Evolutionary conservation across 257 asterid genomes (phyloP), one percentile per base, ranked within the genome.

Genomic region (Capsicum pubescens): DNA sequence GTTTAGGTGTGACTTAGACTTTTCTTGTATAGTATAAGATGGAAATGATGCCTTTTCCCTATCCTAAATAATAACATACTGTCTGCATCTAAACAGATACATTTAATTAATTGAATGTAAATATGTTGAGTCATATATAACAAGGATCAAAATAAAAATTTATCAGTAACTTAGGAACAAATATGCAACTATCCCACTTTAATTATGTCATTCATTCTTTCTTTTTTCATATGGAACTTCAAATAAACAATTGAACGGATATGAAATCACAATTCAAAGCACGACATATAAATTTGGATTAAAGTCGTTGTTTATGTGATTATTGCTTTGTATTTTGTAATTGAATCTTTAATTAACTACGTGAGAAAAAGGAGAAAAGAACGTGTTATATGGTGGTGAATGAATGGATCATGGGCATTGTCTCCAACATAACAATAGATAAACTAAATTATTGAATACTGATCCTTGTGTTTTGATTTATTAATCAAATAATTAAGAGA

Each of bases 401-500:
- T 32, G 36, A 77, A 54, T 77, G 63, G 64, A 77, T 77, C 81
- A 77, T 21, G 81, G 81, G 81, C 9, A 77, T 77, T 77, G 64
- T 77, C 64, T 74, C 61, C 81, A 50, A 50, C 14, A 48, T 0
- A 72, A 11, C 32, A 26, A 26, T 1, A 26, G 32, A 26, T 26
- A 26, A 26, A 26, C 32, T 74, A 74, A 74, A 74, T 74, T 21
- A 74, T 50, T 74, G 60, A 50, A 74, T 50, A 74, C 14, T 21
- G 13, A 74, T 50, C 21, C 48, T 5, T 44, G 1, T 58, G 1
- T 72, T n/a, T 11, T 72, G 14, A 50, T 50, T 48, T 10, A 26
- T 50, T 50, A 74, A 74, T 74, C 7, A 7, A 74, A 3, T 6
- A 50, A 74, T 74, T 74, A 74, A 74, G 81, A 74, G 61, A 74